A percentile compares a stretch with the other conserved stretches of the same genome.
These are phyloP conservation scores for Elsinoe arachidis DNA, from an alignment of 2,329 filamentous ascomycete genomes.

Conservation along the genomic window DNA sequence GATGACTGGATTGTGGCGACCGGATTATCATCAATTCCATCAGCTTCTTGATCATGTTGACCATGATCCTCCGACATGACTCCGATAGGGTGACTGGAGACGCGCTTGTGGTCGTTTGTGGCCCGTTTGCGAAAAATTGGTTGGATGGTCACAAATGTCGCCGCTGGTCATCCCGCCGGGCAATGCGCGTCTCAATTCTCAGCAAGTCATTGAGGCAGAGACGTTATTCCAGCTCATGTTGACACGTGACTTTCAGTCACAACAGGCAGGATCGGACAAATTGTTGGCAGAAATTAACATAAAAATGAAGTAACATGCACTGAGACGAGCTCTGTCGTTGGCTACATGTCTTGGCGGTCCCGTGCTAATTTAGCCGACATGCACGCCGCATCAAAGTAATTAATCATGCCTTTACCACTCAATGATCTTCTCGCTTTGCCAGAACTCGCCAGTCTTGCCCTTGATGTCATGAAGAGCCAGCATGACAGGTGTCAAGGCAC, in stretches of 20 bases:
- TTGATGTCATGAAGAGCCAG: slow-evolving; percentile 28
- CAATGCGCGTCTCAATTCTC: neutral
- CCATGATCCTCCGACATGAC: neutral
- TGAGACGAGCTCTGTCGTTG: slow-evolving; percentile 2
- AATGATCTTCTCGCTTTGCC: slow-evolving; percentile 27
- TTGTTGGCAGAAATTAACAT: neutral
- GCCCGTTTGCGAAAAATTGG: neutral
- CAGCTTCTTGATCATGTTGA: neutral
- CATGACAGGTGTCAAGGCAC: slow-evolving; percentile 29
- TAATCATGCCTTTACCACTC: slow-evolving; percentile 21
- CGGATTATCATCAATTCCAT: neutral
- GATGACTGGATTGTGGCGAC: neutral
- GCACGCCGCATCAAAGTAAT: neutral
- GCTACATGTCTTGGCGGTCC: neutral
- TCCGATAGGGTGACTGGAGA: neutral
- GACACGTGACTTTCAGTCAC: neutral
- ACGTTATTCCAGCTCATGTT: neutral
- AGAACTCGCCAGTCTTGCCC: slow-evolving; percentile 27
- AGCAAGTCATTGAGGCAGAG: neutral
- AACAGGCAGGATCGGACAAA: too few relatives aligned
- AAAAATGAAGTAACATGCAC: neutral
- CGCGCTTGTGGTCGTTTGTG: neutral
- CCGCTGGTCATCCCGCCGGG: neutral
- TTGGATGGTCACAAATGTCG: neutral
- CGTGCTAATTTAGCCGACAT: neutral